Percentiles rank a stretch among this genome's conserved stretches.
phyloP scores from a whole-genome alignment of 2,329 filamentous ascomycete species.

The Claviceps sp. region DNA sequence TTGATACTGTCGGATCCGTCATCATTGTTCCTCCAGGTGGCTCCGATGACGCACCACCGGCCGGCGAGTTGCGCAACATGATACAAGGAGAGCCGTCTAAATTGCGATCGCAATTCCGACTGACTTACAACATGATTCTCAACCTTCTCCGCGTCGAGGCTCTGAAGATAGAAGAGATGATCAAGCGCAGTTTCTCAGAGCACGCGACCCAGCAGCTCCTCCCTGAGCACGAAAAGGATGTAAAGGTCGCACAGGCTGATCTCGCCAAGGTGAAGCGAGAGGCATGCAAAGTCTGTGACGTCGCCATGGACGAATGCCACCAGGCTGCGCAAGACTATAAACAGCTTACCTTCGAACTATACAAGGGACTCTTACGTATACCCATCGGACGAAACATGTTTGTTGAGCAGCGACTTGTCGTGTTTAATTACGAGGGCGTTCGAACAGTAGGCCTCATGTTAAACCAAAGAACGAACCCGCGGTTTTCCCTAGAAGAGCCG shows the following conservation, averaged over 20 bases:
- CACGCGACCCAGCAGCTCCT: constrained; percentile 90
- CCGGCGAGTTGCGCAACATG: constrained; percentile 75
- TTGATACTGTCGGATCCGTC: constrained; percentile 85
- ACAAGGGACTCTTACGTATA: constrained; percentile 64
- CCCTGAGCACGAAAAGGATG: constrained; percentile 89
- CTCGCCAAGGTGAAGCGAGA: constrained; percentile 82
- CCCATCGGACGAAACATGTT: constrained; percentile 74
- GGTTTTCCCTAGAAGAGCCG: constrained; percentile 42
- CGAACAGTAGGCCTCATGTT: constrained; percentile 71
- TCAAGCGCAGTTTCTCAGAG: constrained; percentile 97
- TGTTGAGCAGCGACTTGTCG: constrained; percentile 58
- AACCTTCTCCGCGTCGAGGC: constrained; percentile 92
- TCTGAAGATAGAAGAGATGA: constrained; percentile 98
- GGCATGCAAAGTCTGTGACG: constrained; percentile 67
- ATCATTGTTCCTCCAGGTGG: constrained; percentile 77
- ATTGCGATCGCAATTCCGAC: constrained; percentile 83
- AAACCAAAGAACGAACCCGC: constrained; percentile 57
- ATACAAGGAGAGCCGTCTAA: constrained; percentile 93
- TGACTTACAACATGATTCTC: constrained; percentile 99
- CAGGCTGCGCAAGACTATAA: constrained; percentile 69
- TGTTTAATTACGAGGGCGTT: constrained; percentile 75
- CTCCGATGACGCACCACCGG: constrained; percentile 77
- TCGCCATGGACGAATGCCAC: constrained; percentile 68
- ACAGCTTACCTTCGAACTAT: constrained; percentile 66
- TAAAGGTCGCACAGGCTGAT: constrained; percentile 84